Evolutionary conservation across 192 early-diverging fungal species (phyloP).

Genomic region (Rhizophagus prolifer): DNA sequence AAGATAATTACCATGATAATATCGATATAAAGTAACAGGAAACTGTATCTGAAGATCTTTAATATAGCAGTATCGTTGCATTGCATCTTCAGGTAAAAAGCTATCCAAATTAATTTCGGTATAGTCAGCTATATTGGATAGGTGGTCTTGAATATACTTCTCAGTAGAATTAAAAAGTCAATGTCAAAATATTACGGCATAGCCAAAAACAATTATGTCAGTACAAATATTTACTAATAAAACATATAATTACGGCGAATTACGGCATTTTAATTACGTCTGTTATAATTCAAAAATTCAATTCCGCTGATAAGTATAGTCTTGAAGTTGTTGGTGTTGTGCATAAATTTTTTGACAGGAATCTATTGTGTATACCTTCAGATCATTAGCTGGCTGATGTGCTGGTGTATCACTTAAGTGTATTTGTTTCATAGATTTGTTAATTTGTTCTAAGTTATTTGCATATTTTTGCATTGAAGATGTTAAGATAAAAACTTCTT

Average conservation of each 20-base stretch:
- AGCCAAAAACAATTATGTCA: too few species aligned
- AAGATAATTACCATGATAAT: not conserved
- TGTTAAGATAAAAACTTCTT: not conserved
- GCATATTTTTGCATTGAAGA: conserved; percentile 5
- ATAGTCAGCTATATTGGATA: not conserved
- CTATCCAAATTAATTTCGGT: not conserved
- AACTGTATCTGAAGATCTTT: not conserved
- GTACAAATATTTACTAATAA: too few species aligned
- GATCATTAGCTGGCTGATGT: not conserved
- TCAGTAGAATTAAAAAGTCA: too few species aligned
- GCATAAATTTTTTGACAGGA: not conserved
- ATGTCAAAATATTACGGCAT: too few species aligned
- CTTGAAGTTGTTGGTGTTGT: not conserved
- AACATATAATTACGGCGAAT: too few species aligned
- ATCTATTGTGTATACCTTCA: not conserved
- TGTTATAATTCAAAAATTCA: too few species aligned
- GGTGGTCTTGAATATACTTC: not conserved
- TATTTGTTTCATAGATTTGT: not conserved
- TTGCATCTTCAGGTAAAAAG: conserved; percentile 6
- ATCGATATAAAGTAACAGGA: not conserved
- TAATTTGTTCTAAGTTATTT: not conserved
- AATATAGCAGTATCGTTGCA: not conserved
- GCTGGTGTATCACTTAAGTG: not conserved
- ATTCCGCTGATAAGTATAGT: too few species aligned
- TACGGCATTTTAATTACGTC: too few species aligned